A percentile compares a stretch with the other conserved stretches of the same genome.
These are phyloP conservation scores for Penicillium bialowiezense DNA, from an alignment of 495 filamentous ascomycete genomes.

Conservation along the genomic window DNA sequence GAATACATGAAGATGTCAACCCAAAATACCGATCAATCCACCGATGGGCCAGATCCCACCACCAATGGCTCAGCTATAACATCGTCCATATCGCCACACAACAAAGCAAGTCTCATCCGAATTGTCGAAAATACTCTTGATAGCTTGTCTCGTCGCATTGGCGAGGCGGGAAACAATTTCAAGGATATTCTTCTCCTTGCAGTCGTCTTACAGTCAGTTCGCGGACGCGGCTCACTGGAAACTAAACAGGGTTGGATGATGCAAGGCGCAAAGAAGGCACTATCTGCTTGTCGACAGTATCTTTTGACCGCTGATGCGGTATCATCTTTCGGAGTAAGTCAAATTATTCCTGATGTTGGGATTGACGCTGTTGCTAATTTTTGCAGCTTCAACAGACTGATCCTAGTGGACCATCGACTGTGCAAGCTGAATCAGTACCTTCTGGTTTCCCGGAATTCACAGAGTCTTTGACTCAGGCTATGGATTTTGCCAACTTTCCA, in stretches of 20 bases:
- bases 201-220: slow-evolving; percentile 22
- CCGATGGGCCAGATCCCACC: not conserved
- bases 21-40: not conserved
- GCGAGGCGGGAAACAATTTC: slow-evolving; percentile 19
- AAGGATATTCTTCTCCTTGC: slow-evolving; percentile 28
- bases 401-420: not conserved
- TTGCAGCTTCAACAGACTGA: slow-evolving; percentile 1
- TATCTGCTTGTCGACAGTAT: slow-evolving; percentile 21
- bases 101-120: slow-evolving; percentile 18
- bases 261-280: slow-evolving; percentile 20
- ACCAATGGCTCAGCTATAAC: not conserved
- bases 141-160: slow-evolving; percentile 18
- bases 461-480: slow-evolving; percentile 12
- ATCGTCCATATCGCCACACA: not conserved
- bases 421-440: not conserved
- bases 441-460: no score
- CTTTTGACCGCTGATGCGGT: slow-evolving; percentile 10
- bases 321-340: not conserved
- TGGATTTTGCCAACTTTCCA: slow-evolving; percentile 21
- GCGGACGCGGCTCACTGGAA: slow-evolving; percentile 14
- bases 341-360: not conserved
- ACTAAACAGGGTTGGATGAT: slow-evolving; percentile 16
- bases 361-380: slow-evolving; percentile 3
- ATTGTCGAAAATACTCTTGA: slow-evolving; percentile 24
- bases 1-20: slow-evolving; percentile 13